Evolutionary conservation across 331 rosid species (phyloP).

Genomic region (Telfairia occidentalis): DNA sequence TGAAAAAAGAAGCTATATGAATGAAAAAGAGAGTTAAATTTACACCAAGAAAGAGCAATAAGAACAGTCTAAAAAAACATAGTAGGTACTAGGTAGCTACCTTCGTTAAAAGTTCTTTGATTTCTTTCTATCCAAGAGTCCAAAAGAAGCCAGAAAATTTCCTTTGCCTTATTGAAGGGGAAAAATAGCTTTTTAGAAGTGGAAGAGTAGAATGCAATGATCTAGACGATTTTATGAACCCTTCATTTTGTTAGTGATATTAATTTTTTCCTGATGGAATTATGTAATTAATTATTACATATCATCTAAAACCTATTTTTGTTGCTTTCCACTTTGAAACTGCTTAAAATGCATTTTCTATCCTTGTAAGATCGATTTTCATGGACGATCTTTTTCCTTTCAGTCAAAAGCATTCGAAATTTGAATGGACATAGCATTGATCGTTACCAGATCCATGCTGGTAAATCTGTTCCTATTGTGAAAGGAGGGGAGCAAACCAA

Average conservation of each 20-base stretch:
- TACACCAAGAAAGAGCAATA: too few species aligned
- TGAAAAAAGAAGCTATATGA: too few species aligned
- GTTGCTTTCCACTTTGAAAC: background rate
- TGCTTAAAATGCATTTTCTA: background rate
- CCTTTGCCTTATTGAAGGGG: too few species aligned
- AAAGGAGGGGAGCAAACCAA: conserved; percentile 99
- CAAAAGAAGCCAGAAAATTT: too few species aligned
- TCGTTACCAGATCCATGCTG: conserved; percentile 93
- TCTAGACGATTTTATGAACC: background rate
- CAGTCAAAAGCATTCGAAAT: conserved; percentile 90
- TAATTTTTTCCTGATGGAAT: background rate
- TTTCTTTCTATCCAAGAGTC: too few species aligned
- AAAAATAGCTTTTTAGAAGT: too few species aligned
- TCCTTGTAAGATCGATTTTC: background rate
- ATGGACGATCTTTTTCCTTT: background rate
- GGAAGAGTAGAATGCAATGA: background rate
- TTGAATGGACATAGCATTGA: conserved; percentile 98
- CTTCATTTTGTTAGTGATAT: background rate
- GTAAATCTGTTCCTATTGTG: conserved; percentile 91
- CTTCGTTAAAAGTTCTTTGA: too few species aligned
- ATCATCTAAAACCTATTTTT: background rate
- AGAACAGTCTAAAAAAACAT: too few species aligned
- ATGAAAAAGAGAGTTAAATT: too few species aligned
- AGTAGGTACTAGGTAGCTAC: too few species aligned
- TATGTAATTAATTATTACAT: background rate